These are phyloP conservation scores for Ophiocordyceps robertsii DNA, from an alignment of 2,329 filamentous ascomycete species.

Conservation along the genomic window DNA sequence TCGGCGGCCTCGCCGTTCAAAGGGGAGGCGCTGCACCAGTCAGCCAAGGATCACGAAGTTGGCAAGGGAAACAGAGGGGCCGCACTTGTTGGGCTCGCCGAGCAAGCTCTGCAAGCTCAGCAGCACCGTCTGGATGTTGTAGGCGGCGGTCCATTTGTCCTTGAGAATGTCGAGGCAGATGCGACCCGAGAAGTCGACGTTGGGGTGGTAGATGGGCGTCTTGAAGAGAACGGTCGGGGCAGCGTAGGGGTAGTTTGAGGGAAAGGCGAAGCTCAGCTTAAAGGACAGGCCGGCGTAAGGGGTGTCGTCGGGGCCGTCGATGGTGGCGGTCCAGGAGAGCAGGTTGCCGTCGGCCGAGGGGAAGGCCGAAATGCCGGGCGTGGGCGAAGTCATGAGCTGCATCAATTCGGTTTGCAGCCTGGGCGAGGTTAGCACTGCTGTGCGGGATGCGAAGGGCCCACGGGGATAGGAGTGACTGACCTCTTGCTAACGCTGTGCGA, in stretches of 20 bases:
- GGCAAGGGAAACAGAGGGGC: conserved; percentile 19
- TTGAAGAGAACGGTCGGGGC: conserved; percentile 90
- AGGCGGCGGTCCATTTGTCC: conserved; percentile 97
- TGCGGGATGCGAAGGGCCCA: not conserved
- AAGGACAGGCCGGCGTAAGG: conserved; percentile 80
- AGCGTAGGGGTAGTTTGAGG: conserved; percentile 83
- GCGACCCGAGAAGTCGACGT: conserved; percentile 91
- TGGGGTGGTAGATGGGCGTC: conserved; percentile 98
- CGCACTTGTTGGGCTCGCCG: conserved; percentile 93
- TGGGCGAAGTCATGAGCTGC: conserved; percentile 93
- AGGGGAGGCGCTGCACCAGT: conserved; percentile 59
- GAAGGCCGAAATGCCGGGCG: conserved; percentile 89
- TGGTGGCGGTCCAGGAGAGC: conserved; percentile 85
- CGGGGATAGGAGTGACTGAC: conserved; percentile 24
- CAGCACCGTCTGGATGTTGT: conserved; percentile 89
- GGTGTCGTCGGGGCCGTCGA: conserved; percentile 80
- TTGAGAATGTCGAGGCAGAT: conserved; percentile 98
- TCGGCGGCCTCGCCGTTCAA: conserved; percentile 94
- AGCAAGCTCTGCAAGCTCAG: conserved; percentile 89
- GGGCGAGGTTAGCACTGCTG: conserved; percentile 5
- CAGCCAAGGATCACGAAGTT: conserved; percentile 4
- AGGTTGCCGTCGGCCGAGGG: conserved; percentile 82
- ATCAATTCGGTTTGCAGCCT: conserved; percentile 96
- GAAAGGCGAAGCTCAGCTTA: conserved; percentile 87
- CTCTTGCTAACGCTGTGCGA: conserved; percentile 67